Base-by-base conservation (phyloP, 2,329 filamentous ascomycete species). In the Penicillium brasilianum region DNA sequence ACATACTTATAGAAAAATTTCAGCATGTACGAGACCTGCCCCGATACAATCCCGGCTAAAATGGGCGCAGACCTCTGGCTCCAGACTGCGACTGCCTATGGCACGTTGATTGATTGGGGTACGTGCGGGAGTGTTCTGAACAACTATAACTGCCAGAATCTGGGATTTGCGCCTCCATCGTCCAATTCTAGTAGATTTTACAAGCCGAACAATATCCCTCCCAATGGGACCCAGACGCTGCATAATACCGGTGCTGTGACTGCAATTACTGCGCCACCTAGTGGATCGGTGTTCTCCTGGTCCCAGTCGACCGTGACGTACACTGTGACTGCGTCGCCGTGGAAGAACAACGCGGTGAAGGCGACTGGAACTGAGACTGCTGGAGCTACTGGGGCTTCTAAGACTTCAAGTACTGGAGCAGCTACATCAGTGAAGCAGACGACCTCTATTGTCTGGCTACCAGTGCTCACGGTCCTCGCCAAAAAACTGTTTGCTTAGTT, bases 1-100 rank as follows among this genome's bases (percentile, higher is more conserved):
- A 1, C 14, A 25, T 28, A 46, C 43, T 46, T 6, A 46, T 28
- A 13, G 20, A 46, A 16, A 7, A 13, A 16, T 3, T 16, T 3
- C 16, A 46, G 43, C 3, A 46, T 46, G 43, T 46, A 46, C 43
- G 43, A 46, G 14, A 46, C 43, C 43, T 46, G 43, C 43, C 43
- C 43, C 7, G 20, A 28, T 14, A 46, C 43, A 8, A 46, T 46
- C 14, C 43, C 43, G 1, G 1, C 43, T 13, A 22, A 28, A 22
- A 46, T 46, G 43, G 43, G 43, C 5, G 43, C 43, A 28, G 43
- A 46, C 22, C 4, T 16, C 20, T 46, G 22, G 43, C 22, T 46
- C 20, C 16, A 9, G 1, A 46, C 43, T 3, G 13, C 43, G 16
- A 46, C 43, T 22, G 20, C 28, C 6, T 46, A n/a, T 3, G 43